Base-by-base conservation (phyloP, 1,139 yeast genomes). In the Geotrichum phurueaensis region DNA sequence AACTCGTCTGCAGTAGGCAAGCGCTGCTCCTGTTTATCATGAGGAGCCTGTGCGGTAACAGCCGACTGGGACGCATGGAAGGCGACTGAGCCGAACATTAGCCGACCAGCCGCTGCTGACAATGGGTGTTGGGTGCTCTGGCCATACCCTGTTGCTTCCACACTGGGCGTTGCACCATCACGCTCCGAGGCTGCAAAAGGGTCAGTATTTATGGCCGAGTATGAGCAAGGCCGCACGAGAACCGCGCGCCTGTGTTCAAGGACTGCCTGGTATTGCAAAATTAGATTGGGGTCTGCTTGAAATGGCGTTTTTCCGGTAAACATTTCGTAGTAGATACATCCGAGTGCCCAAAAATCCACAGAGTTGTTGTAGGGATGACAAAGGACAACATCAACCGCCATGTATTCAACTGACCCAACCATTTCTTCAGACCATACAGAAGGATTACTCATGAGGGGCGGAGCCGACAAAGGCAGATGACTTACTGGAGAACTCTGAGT, bases 271-370 rank as follows among this genome's bases (percentile, higher is more conserved):
- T 48, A 59, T 43, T 59, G 52, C 4, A 53, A 3, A 29, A 62
- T 62, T 52, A 51, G 50, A 9, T 59, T 60, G 20, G 60, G 58
- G 23, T 58, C 51, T 3, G 62, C 64, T 15, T 57, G 64, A 47
- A 62, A 62, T n/a, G 62, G 64, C 1, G 64, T 62, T 39, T 55
- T 54, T 10, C 61, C 60, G 2, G 57, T 53, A n/a, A 56, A 36
- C 64, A 62, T 62, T 53, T 62, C 64, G 51, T 51, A 62, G n/a
- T 54, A 39, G 20, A 62, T 36, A 33, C 64, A 62, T 23, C 64
- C 64, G 10, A 62, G 53, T 2, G 64, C 57, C 64, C 64, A 62
- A 39, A 62, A 62, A 31, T 62, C 64, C 4, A 57, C 64, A 1
- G 60, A 51, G n/a, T 54, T 48, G 33, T 54, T 56, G 48, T 62